Evolutionary conservation across 371 early-diverging fungal species (phyloP), one percentile per base, ranked within the genome.

Genomic region (Mycotypha africana): DNA sequence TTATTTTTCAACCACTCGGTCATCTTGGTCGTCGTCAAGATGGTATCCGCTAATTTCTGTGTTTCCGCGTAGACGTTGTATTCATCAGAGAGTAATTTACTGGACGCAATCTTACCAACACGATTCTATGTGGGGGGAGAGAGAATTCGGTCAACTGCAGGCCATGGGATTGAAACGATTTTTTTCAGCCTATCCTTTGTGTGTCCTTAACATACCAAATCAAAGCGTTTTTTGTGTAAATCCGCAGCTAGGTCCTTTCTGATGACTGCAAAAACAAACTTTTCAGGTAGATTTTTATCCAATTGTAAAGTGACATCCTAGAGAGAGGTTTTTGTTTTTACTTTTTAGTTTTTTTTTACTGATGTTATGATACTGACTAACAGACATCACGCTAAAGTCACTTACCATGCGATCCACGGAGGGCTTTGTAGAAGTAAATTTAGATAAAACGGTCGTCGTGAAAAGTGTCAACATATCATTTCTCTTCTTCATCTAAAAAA

Each of bases 221-320:
- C 90, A 62, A 76, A 88, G 15, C 90, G 75, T 17, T 60, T 62
- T 30, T 81, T 73, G 51, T 53, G 52, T 23, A 81, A 49, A 1
- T 66, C 66, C 45, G 70, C 58, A 30, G 81, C 72, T 11, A 64
- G 65, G 19, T 65, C 55, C 44, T 72, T 70, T 19, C 67, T 75
- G 20, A 86, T 58, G 10, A 85, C 73, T 7, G 82, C 86, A 74
- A 88, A 82, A 22, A 86, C 82, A 63, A 81, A 76, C 3, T 69
- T 68, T 12, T 70, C 67, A 11, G 62, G 49, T 24, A 68, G 67
- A 8, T 53, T 62, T 22, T 74, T 74, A 35, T 72, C 67, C 56
- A 85, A 45, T 24, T 59, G 59, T 41, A 67, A 36, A 14, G 47
- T 47, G 28, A 62, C 55, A 19, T 21, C 35, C 54, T 59, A 41